Percentiles rank a stretch among this genome's conserved stretches.
These are phyloP conservation scores for Herpetomonas samuelpessoai DNA, from an alignment of 208 protist genomes.

Conservation along the genomic window DNA sequence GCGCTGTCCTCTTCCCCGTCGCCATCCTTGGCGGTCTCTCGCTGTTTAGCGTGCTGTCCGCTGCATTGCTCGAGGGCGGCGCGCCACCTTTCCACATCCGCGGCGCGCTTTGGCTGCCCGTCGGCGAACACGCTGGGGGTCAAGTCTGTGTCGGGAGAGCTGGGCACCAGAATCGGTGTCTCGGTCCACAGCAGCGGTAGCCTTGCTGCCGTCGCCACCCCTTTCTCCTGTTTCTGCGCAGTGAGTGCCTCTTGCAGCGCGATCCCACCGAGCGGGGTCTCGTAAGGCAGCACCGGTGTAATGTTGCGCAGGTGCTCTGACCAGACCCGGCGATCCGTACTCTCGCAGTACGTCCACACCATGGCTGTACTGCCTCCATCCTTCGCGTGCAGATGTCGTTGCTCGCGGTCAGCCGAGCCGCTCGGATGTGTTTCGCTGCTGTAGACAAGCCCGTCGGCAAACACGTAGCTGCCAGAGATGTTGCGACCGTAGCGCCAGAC, in stretches of 20 bases:
- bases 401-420: background rate
- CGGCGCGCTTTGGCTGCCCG: constrained; percentile 40
- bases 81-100: constrained; percentile 16
- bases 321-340: constrained; percentile 81
- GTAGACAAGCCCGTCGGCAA: constrained; percentile 80
- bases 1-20: too few relatives aligned
- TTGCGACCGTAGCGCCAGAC: constrained; percentile 75
- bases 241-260: constrained; percentile 5
- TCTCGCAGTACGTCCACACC: constrained; percentile 81
- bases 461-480: constrained; percentile 78
- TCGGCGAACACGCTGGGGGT: constrained; percentile 57
- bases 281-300: constrained; percentile 66
- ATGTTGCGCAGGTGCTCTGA: constrained; percentile 80
- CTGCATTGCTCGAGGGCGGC: background rate
- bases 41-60: too few relatives aligned
- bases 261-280: constrained; percentile 58
- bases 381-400: background rate
- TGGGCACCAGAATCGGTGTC: constrained; percentile 57
- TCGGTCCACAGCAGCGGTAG: constrained; percentile 27
- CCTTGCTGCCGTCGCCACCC: constrained; percentile 2
- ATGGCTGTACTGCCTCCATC: constrained; percentile 3
- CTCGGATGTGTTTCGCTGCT: constrained; percentile 12
- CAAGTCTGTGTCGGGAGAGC: constrained; percentile 35
- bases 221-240: background rate
- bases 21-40: too few relatives aligned